phyloP scores from a whole-genome alignment of 495 filamentous ascomycete genomes.

The Daldinia concentrica region DNA sequence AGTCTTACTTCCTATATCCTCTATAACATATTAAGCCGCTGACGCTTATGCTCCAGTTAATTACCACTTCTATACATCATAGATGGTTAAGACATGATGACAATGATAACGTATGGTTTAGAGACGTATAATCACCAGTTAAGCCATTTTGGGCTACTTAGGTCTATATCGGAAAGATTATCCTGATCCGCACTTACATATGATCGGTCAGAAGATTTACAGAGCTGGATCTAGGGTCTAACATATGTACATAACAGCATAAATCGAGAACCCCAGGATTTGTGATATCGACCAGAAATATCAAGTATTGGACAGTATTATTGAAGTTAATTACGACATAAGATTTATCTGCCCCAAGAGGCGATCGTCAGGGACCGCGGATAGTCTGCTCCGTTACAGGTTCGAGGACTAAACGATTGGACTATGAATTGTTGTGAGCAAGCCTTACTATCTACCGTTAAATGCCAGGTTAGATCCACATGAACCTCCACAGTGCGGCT shows the following conservation, averaged over 20 bases:
- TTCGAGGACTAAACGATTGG: not conserved
- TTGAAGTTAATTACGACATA: not conserved
- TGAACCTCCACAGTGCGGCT: slow-evolving; percentile 3
- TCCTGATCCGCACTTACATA: not conserved
- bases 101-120: slow-evolving; percentile 14
- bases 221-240: not conserved
- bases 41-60: not conserved
- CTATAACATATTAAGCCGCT: not conserved
- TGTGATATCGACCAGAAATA: slow-evolving; percentile 3
- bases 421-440: not conserved
- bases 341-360: not conserved
- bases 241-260: not conserved
- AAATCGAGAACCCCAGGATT: not conserved
- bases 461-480: not conserved
- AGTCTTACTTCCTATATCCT: not conserved
- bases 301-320: not conserved
- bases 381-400: slow-evolving; percentile 9
- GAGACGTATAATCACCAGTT: slow-evolving; percentile 28
- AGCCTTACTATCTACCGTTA: not conserved
- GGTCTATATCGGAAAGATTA: slow-evolving; percentile 2
- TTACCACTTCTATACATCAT: slow-evolving; percentile 1
- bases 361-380: slow-evolving; percentile 11
- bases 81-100: slow-evolving; percentile 33
- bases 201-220: not conserved
- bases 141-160: slow-evolving; percentile 14